Evolutionary conservation across 768 basidiomycete genomes (phyloP).

Genomic region (Tricholoma terreum): DNA sequence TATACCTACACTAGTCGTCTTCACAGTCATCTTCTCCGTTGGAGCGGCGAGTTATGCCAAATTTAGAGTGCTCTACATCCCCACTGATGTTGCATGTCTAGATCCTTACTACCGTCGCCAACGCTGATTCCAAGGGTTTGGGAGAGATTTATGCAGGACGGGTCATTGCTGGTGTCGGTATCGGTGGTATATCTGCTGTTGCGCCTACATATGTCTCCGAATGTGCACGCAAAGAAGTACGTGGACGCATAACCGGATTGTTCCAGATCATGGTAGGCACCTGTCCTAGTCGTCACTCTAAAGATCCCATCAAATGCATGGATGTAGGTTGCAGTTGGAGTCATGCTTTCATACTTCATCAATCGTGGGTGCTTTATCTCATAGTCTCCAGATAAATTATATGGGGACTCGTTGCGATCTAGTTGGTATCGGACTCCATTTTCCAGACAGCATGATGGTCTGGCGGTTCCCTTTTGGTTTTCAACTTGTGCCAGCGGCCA

Average conservation of each 20-base stretch:
- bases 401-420: background rate
- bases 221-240: slow-evolving; percentile 82
- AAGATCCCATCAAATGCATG: background rate
- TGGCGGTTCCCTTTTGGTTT: slow-evolving; percentile 79
- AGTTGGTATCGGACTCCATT: slow-evolving; percentile 63
- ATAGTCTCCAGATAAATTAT: background rate
- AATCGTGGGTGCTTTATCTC: slow-evolving; percentile 49
- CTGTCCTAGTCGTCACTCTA: background rate
- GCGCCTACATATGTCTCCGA: slow-evolving; percentile 87
- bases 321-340: slow-evolving; percentile 64
- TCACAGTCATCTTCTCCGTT: slow-evolving; percentile 60
- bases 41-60: slow-evolving; percentile 56
- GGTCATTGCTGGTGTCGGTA: slow-evolving; percentile 75
- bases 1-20: slow-evolving; percentile 57
- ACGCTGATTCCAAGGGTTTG: slow-evolving; percentile 51
- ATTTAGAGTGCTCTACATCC: background rate
- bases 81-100: slow-evolving; percentile 21
- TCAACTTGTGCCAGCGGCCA: slow-evolving; percentile 75
- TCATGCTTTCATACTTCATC: slow-evolving; percentile 83
- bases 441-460: slow-evolving; percentile 42
- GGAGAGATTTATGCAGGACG: slow-evolving; percentile 78
- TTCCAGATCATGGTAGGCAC: slow-evolving; percentile 77
- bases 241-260: slow-evolving; percentile 80
- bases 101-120: slow-evolving; percentile 71
- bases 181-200: slow-evolving; percentile 79